Conservation (phyloP, 2,329 filamentous ascomycete genomes). For the Apiospora sp. region DNA sequence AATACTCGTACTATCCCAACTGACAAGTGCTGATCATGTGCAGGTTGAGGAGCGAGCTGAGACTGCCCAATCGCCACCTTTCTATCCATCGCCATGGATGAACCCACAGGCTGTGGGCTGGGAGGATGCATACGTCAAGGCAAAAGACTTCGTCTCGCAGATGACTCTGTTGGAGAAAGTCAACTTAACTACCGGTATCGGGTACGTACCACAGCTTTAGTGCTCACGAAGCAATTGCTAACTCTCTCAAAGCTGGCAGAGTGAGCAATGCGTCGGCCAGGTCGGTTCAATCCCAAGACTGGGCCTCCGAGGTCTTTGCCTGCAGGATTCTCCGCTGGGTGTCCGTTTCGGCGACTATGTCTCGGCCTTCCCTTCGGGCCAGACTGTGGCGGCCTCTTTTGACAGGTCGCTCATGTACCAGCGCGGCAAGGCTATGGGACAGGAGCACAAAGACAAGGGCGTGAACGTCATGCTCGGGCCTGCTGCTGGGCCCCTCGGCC, state of each 20-base stretch:
- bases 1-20: neutral
- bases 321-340: constrained; percentile 87
- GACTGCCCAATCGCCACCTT: constrained; percentile 39
- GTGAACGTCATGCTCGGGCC: constrained; percentile 78
- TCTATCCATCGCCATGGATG: constrained; percentile 90
- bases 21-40: constrained; percentile 29
- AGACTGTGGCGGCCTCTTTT: constrained; percentile 85
- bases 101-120: constrained; percentile 75
- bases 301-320: constrained; percentile 76
- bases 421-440: constrained; percentile 75
- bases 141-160: constrained; percentile 80
- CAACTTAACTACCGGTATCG: constrained; percentile 90
- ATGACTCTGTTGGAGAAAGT: constrained; percentile 89
- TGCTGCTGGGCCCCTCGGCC: constrained; percentile 76
- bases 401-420: constrained; percentile 75
- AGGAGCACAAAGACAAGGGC: constrained; percentile 76
- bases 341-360: constrained; percentile 80
- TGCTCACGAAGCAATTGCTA: constrained; percentile 7
- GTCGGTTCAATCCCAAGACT: constrained; percentile 73
- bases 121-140: constrained; percentile 78
- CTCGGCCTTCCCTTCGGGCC: constrained; percentile 81
- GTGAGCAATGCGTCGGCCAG: constrained; percentile 81
- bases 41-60: constrained; percentile 36
- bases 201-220: constrained; percentile 57
- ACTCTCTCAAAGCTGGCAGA: constrained; percentile 61